phyloP scores from a whole-genome alignment of 2,329 filamentous ascomycete genomes.

The Cordyceps javanica region DNA sequence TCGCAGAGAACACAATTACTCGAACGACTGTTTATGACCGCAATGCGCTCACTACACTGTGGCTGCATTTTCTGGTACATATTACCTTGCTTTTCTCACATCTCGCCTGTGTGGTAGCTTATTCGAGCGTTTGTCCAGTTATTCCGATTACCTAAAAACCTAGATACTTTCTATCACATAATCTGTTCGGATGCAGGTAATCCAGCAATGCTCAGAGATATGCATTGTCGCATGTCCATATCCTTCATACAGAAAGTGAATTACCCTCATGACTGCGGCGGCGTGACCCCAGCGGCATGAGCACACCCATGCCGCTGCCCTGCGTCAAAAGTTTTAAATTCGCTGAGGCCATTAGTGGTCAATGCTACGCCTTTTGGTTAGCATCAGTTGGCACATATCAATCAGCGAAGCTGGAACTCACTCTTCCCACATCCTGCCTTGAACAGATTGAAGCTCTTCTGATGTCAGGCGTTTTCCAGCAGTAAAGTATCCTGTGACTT shows the following conservation, averaged over 20 bases:
- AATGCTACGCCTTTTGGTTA: constrained; percentile 26
- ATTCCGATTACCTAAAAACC: too few relatives aligned
- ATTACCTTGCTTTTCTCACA: too few relatives aligned
- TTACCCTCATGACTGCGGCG: not conserved
- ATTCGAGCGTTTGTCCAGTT: too few relatives aligned
- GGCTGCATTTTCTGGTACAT: too few relatives aligned
- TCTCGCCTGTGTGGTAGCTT: too few relatives aligned
- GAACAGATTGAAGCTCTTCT: constrained; percentile 77
- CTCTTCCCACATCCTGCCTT: constrained; percentile 89
- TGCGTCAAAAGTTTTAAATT: too few relatives aligned
- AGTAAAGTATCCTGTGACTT: constrained; percentile 62
- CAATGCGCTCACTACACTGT: too few relatives aligned
- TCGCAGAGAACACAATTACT: too few relatives aligned
- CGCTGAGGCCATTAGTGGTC: constrained; percentile 24
- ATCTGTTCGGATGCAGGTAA: not conserved
- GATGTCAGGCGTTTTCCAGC: constrained; percentile 83
- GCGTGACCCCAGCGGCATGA: too few relatives aligned
- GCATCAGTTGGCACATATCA: not conserved
- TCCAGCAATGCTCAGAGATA: not conserved
- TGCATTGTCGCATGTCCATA: not conserved
- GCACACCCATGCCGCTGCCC: not conserved
- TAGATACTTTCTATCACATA: too few relatives aligned
- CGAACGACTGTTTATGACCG: too few relatives aligned
- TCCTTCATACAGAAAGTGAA: not conserved
- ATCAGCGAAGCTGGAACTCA: constrained; percentile 27